A percentile compares a stretch with the other conserved stretches of the same genome.
These are phyloP conservation scores for Knufia fluminis DNA, from an alignment of 2,329 filamentous ascomycete species.

Conservation along the genomic window DNA sequence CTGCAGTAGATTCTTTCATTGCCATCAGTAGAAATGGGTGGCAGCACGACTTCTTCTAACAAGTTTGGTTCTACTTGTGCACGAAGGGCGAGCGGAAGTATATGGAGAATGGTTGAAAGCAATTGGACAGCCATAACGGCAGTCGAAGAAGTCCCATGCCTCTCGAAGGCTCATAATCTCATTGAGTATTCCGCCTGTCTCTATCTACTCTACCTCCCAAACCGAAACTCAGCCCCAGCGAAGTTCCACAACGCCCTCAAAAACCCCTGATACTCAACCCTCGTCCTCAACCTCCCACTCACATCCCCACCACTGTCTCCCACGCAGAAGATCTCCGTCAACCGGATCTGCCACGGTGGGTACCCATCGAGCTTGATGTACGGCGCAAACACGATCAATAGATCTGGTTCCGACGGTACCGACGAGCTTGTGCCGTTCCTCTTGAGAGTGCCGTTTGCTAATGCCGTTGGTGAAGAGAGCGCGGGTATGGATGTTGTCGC, in stretches of 20 bases:
- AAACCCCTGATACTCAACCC: conserved; percentile 89
- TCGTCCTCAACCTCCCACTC: conserved; percentile 18
- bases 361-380: conserved; percentile 80
- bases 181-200: no score
- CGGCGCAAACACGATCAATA: conserved; percentile 79
- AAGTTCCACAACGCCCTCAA: conserved; percentile 74
- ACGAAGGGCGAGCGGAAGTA: no score
- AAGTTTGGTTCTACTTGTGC: no score
- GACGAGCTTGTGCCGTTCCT: conserved; percentile 12
- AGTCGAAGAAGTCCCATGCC: background rate
- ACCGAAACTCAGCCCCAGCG: conserved; percentile 78
- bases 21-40: no score
- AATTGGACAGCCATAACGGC: no score
- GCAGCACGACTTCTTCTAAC: no score
- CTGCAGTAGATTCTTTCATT: no score
- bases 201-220: conserved; percentile 49
- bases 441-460: conserved; percentile 12
- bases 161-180: no score
- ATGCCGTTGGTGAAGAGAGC: conserved; percentile 7
- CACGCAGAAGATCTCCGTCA: conserved; percentile 83
- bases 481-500: conserved; percentile 35
- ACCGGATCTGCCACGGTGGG: conserved; percentile 87
- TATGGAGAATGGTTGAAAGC: no score
- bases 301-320: conserved; percentile 34
- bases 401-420: conserved; percentile 56